A percentile compares a stretch with the other conserved stretches of the same genome.
Conservation (phyloP, 768 basidiomycete genomes). For the Amanita jacksonii region DNA sequence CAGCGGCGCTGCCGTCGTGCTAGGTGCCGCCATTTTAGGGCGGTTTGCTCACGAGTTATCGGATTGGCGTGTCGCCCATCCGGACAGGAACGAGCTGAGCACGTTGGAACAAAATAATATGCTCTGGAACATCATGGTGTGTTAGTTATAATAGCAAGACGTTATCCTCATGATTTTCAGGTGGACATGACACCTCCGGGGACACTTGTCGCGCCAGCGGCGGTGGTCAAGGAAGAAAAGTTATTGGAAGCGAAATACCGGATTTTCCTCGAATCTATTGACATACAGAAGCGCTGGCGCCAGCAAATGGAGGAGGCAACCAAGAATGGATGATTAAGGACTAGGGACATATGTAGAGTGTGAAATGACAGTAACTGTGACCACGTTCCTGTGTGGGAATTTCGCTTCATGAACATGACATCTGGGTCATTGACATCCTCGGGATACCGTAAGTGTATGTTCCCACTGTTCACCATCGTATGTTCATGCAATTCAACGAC, state of each 20-base stretch:
- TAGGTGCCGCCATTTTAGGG: slow-evolving; percentile 91
- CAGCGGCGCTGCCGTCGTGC: slow-evolving; percentile 74
- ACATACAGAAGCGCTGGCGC: slow-evolving; percentile 85
- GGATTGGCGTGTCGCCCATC: slow-evolving; percentile 7
- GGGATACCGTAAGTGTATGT: neutral
- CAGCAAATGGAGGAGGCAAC: slow-evolving; percentile 59
- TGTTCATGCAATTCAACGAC: neutral
- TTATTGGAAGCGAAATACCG: slow-evolving; percentile 87
- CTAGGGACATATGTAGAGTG: no score
- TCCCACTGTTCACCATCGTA: neutral
- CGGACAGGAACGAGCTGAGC: slow-evolving; percentile 19
- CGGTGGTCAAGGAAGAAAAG: slow-evolving; percentile 53
- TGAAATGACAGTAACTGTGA: no score
- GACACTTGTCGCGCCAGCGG: slow-evolving; percentile 55
- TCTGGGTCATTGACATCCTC: neutral
- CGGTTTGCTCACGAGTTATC: slow-evolving; percentile 59
- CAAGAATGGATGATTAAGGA: no score
- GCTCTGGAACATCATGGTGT: slow-evolving; percentile 90
- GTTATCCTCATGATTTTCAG: slow-evolving; percentile 25
- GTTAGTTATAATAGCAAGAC: slow-evolving; percentile 12
- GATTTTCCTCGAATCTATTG: slow-evolving; percentile 84
- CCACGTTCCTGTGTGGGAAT: no score
- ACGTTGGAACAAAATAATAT: slow-evolving; percentile 45
- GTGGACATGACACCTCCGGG: slow-evolving; percentile 90
- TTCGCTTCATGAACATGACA: neutral